Evolutionary conservation across 2,329 filamentous ascomycete species (phyloP).

Genomic region (Fusarium graminum): DNA sequence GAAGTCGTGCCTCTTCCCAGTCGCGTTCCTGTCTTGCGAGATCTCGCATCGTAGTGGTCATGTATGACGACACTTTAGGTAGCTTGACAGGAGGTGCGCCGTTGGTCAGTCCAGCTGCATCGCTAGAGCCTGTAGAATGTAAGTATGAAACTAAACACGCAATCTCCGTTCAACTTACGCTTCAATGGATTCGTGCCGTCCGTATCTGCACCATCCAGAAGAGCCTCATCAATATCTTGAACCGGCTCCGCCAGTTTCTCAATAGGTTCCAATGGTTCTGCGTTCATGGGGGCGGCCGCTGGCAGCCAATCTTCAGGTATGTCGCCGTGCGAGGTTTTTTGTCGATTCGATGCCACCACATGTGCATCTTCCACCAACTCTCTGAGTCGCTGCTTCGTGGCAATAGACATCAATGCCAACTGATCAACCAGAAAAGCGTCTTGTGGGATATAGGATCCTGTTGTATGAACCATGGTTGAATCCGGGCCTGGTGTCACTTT

Average conservation of each 20-base stretch:
- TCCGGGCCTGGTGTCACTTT: constrained; percentile 71
- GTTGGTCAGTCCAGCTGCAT: constrained; percentile 52
- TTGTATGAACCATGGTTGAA: constrained; percentile 71
- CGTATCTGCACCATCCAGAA: constrained; percentile 63
- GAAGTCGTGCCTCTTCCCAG: constrained; percentile 78
- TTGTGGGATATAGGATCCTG: constrained; percentile 78
- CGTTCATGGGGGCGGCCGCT: constrained; percentile 70
- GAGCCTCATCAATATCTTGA: constrained; percentile 34
- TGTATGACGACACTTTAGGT: constrained; percentile 64
- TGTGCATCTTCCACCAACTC: constrained; percentile 83
- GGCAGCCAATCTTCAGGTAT: constrained; percentile 82
- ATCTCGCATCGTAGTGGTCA: constrained; percentile 68
- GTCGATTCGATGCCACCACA: constrained; percentile 76
- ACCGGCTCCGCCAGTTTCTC: constrained; percentile 37
- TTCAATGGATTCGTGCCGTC: constrained; percentile 69
- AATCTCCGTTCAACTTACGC: constrained; percentile 61
- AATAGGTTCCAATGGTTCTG: constrained; percentile 53
- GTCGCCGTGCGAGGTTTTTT: constrained; percentile 82
- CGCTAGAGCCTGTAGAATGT: constrained; percentile 56
- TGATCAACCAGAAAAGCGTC: constrained; percentile 85
- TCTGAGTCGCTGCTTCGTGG: constrained; percentile 82
- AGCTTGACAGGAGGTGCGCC: constrained; percentile 62
- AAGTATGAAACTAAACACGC: constrained; percentile 23
- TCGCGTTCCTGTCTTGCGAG: constrained; percentile 75
- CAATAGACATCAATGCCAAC: constrained; percentile 83